Base-by-base conservation (phyloP, 192 early-diverging fungal genomes). In the Linderina pennispora region DNA sequence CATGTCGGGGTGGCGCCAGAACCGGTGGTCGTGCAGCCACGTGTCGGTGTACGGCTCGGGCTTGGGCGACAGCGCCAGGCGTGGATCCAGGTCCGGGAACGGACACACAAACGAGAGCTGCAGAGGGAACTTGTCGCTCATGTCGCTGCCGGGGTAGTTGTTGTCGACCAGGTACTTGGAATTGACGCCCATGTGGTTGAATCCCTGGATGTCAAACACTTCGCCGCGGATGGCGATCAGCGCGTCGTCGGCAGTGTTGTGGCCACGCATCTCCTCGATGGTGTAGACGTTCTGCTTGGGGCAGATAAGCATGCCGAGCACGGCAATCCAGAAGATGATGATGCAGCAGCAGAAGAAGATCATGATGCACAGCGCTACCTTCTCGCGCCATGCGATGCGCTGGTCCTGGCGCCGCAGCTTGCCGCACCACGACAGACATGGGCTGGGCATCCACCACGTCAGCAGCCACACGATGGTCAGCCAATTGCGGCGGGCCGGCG, bases 361-460 rank as follows among this genome's bases (percentile, higher is more conserved):
- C 40, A 97, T 57, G 33, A 82, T 68, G 53, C 89, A 92, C 16
- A 98, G 74, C 4, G 96, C 88, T 3, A 94, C 80, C 64, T 98
- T 97, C 62, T 98, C 96, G 44, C 96, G 80, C 96, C 96, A 98
- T 4, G 96, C 96, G 62, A 88, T 78, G 39, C 83, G 87, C 47
- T 90, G 78, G 60, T 89, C 87, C 28, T 64, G 67, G 38, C 80
- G 78, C 55, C 77, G 69, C 78, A 92, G 90, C 43, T 81, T 69
- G 33, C 87, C 90, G 46, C 86, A 85, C 50, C 76, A 80, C 7
- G 55, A 50, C 31, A 98, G 56, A 24, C 72, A 79, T 5, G 58
- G 68, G 37, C 75, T 76, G n/a, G 95, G 95, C 28, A 96, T 80
- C 88, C 92, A 77, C 69, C 69, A 68, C 4, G 75, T 77, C 43